These are phyloP conservation scores for Microsporum ferrugineum DNA, from an alignment of 2,329 filamentous ascomycete genomes.

Conservation along the genomic window DNA sequence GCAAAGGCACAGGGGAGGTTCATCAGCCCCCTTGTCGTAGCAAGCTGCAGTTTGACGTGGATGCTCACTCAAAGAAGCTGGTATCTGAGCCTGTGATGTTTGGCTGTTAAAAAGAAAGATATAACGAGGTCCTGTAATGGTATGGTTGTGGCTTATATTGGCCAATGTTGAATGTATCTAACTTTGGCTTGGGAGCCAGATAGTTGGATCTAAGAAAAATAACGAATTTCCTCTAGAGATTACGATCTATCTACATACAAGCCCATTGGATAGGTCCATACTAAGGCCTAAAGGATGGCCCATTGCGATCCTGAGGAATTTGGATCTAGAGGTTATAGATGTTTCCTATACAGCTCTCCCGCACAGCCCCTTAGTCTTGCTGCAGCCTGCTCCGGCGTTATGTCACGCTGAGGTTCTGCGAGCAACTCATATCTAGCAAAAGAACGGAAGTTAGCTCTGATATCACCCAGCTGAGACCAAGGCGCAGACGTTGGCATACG, in stretches of 20 bases:
- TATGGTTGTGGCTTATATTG: background rate
- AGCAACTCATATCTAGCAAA: conserved; percentile 65
- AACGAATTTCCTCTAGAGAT: background rate
- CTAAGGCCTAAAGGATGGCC: background rate
- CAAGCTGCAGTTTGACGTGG: conserved; percentile 46
- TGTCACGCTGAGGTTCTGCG: conserved; percentile 95
- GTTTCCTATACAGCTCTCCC: conserved; percentile 73
- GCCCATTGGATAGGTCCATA: background rate
- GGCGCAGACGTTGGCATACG: conserved; percentile 14
- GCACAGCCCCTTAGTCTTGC: conserved; percentile 62
- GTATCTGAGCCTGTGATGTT: conserved; percentile 21
- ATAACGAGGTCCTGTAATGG: background rate
- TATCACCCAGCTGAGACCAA: background rate
- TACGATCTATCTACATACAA: background rate
- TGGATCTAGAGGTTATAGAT: conserved; percentile 23
- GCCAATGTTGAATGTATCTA: background rate
- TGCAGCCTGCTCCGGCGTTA: conserved; percentile 92
- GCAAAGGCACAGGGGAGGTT: conserved; percentile 53
- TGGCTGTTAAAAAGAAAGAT: background rate
- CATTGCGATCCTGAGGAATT: background rate
- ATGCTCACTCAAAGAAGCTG: conserved; percentile 47
- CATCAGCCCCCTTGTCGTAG: conserved; percentile 48
- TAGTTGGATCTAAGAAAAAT: background rate
- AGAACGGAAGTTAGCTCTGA: conserved; percentile 9
- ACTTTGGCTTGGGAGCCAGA: background rate